Evolutionary conservation across 805 yeast genomes (phyloP).

Genomic region (Saturnispora gosingensis): DNA sequence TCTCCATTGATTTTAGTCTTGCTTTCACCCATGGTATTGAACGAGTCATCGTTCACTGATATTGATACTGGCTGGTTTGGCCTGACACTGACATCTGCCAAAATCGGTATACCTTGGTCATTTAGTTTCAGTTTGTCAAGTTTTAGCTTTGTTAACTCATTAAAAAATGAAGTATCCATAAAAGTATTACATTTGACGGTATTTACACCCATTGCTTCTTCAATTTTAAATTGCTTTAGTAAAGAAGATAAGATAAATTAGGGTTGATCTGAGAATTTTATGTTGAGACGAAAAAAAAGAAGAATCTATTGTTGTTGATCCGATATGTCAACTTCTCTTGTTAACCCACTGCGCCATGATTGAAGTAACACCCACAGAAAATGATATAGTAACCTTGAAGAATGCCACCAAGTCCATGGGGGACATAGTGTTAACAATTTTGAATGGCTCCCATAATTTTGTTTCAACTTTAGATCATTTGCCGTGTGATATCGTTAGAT

Average conservation of each 20-base stretch:
- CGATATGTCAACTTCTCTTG: not conserved
- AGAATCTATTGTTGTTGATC: not conserved
- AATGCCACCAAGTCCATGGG: not conserved
- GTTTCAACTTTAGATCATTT: constrained; percentile 31
- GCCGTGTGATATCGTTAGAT: constrained; percentile 31
- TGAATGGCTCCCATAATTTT: constrained; percentile 26
- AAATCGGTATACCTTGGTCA: constrained; percentile 33
- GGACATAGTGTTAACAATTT: not conserved
- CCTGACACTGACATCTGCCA: constrained; percentile 21
- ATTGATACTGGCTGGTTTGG: constrained; percentile 2
- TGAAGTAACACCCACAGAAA: not conserved
- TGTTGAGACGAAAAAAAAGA: not conserved
- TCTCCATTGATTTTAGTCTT: constrained; percentile 27
- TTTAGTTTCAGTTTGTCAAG: constrained; percentile 69
- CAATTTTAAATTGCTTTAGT: not conserved
- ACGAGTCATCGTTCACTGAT: not conserved
- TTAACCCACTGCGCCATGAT: not conserved
- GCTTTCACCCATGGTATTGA: constrained; percentile 5
- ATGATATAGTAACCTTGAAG: not conserved
- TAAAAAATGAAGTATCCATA: constrained; percentile 83
- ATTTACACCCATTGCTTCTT: not conserved
- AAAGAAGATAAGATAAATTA: not conserved
- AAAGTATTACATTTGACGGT: constrained; percentile 24
- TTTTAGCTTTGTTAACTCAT: constrained; percentile 61
- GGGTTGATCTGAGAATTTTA: not conserved